These are phyloP conservation scores for Kokia cookei DNA, from an alignment of 441 rosid species.

Conservation along the genomic window DNA sequence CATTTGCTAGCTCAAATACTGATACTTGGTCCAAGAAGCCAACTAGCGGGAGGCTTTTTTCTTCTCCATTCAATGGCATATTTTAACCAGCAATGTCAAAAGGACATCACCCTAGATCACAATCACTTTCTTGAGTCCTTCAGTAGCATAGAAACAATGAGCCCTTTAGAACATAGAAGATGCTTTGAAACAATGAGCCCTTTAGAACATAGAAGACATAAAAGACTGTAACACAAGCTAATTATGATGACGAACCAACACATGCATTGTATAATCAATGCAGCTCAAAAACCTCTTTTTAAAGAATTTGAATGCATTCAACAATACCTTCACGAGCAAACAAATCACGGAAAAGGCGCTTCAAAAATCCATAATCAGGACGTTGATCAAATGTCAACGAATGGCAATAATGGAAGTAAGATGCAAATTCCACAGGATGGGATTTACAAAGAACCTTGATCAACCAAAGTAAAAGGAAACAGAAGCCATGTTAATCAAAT, in stretches of 20 bases:
- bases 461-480: neutral
- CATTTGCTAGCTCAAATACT: neutral
- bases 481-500: neutral
- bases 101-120: neutral
- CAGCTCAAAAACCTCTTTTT: neutral
- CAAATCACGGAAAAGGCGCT: slow-evolving; percentile 76
- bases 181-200: neutral
- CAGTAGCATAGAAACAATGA: neutral
- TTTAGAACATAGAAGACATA: neutral
- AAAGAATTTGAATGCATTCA: neutral
- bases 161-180: neutral
- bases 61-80: neutral
- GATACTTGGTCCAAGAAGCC: neutral
- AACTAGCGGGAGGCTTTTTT: neutral
- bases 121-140: neutral
- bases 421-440: slow-evolving; percentile 1
- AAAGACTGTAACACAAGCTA: neutral
- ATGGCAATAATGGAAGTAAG: neutral
- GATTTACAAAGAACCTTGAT: slow-evolving; percentile 36
- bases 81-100: neutral
- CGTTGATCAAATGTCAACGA: neutral
- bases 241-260: slow-evolving; percentile 16
- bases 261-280: slow-evolving; percentile 12
- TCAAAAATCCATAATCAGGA: slow-evolving; percentile 71
- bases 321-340: slow-evolving; percentile 70